Conservation (phyloP, 441 rosid genomes). For the Biscutella auriculata region DNA sequence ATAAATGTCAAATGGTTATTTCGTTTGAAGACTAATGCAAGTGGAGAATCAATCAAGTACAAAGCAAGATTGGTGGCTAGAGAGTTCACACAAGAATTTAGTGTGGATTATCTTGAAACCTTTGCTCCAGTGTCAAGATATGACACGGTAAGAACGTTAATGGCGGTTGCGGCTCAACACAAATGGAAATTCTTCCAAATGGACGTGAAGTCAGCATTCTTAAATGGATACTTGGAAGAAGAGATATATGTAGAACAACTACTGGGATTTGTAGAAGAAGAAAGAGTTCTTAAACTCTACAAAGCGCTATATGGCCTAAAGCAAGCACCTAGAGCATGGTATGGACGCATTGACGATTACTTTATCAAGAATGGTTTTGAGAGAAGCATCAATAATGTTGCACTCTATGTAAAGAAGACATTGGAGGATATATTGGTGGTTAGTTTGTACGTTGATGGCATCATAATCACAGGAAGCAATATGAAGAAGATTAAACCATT, state of each 20-base stretch:
- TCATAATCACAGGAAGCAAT: not conserved
- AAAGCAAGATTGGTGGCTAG: not conserved
- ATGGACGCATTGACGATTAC: not conserved
- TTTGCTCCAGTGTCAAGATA: not conserved
- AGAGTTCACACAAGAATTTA: not conserved
- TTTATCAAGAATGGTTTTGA: not conserved
- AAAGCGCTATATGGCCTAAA: not conserved
- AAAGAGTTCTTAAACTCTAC: not conserved
- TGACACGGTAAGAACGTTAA: not conserved
- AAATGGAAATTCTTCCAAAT: not conserved
- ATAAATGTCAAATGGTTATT: not conserved
- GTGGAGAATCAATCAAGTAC: not conserved
- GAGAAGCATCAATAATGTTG: not conserved
- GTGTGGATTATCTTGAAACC: not conserved
- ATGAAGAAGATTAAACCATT: not conserved
- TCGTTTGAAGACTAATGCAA: not conserved
- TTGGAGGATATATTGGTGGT: not conserved
- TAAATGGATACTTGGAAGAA: not conserved
- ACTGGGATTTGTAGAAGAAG: not conserved
- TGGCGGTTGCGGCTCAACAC: not conserved
- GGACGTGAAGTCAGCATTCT: conserved; percentile 1
- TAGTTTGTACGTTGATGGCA: not conserved
- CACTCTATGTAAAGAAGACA: not conserved
- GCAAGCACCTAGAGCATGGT: not conserved
- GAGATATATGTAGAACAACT: not conserved